Percentiles rank a stretch among this genome's conserved stretches.
Conservation (phyloP, 441 rosid genomes). For the Gossypium trilobum region DNA sequence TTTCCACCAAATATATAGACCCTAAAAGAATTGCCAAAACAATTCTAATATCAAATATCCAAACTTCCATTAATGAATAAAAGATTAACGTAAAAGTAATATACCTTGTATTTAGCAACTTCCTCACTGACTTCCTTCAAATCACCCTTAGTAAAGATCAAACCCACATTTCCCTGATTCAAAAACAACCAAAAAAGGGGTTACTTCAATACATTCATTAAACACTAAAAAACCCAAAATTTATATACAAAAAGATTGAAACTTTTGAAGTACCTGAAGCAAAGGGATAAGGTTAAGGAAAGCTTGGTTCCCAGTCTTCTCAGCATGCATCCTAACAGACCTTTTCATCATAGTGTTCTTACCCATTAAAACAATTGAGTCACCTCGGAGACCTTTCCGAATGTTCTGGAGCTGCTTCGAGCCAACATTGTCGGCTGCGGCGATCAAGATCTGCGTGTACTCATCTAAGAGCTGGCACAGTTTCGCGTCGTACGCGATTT, state of each 20-base stretch:
- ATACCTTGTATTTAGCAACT: conserved; percentile 83
- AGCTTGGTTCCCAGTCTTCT: conserved; percentile 52
- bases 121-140: conserved; percentile 88
- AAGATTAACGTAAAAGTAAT: neutral
- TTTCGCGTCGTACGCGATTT: conserved; percentile 69
- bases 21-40: neutral
- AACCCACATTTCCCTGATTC: conserved; percentile 71
- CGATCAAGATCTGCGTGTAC: conserved; percentile 68
- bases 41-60: neutral
- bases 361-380: conserved; percentile 82
- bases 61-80: neutral
- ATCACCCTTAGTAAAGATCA: conserved; percentile 52
- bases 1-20: neutral
- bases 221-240: neutral
- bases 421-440: conserved; percentile 83
- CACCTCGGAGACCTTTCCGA: conserved; percentile 68
- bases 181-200: neutral
- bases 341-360: conserved; percentile 98
- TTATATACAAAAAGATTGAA: neutral
- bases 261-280: conserved; percentile 48
- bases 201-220: neutral
- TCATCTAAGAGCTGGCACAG: conserved; percentile 70
- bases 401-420: conserved; percentile 89
- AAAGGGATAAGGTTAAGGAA: conserved; percentile 65
- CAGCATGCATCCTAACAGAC: conserved; percentile 64